phyloP scores from a whole-genome alignment of 2,329 filamentous ascomycete genomes.

The Leptographium radiaticola region DNA sequence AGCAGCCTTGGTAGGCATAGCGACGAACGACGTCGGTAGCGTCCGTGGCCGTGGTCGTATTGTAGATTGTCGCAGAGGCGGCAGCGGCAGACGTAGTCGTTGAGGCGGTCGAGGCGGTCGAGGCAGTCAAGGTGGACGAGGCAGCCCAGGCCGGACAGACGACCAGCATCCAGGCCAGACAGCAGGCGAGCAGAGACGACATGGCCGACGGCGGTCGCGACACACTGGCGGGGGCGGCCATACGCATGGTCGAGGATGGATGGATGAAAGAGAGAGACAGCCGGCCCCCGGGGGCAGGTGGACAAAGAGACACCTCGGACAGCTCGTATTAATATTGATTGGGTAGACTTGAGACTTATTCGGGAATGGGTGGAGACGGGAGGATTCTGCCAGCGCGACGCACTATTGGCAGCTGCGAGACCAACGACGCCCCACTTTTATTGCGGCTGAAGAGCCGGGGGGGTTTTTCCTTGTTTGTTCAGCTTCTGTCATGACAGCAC shows the following conservation, averaged over 20 bases:
- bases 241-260: not conserved
- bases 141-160: not conserved
- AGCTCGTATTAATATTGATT: no score
- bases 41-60: slow-evolving; percentile 23
- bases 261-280: not conserved
- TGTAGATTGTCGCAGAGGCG: slow-evolving; percentile 20
- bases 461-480: no score
- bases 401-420: no score
- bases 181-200: not conserved
- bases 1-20: slow-evolving; percentile 44
- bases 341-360: no score
- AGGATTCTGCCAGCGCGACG: no score
- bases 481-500: no score
- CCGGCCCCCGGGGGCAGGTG: no score
- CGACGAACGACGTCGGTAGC: slow-evolving; percentile 43
- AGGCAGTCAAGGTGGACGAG: not conserved
- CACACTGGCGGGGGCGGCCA: not conserved
- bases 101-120: not conserved
- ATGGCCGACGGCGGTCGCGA: not conserved
- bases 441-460: no score
- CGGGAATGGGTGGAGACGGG: no score
- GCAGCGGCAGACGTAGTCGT: not conserved
- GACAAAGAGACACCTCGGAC: no score
- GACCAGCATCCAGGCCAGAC: not conserved
- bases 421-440: no score